Base-by-base conservation (phyloP, 2,329 filamentous ascomycete genomes). In the Venturia aucupariae region DNA sequence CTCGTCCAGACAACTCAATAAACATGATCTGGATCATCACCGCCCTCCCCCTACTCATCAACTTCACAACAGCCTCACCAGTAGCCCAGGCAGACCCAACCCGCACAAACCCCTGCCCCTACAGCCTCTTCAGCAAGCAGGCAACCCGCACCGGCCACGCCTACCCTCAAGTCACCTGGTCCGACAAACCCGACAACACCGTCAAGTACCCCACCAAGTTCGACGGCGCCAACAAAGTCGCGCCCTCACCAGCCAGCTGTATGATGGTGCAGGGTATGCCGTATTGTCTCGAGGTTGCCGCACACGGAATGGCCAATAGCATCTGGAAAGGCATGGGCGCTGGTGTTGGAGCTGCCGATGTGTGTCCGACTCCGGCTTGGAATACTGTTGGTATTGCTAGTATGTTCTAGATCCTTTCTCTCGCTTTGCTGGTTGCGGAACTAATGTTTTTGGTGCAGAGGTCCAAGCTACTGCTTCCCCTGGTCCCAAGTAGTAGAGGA, bases 201-300 rank as follows among this genome's bases (percentile, higher is more conserved):
- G 15, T 35, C 2, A 32, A 22, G 1, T 57, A 57, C 30, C 51
- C 30, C n/a, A 13, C 19, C 51, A 57, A 35, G 27, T 57, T 57
- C 27, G 51, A 32, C 19, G 51, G 27, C 17, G 30, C 6, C 4
- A 19, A 57, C 15, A 2, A 15, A n/a, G 17, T 35, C 4, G 51
- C 51, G 15, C 51, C 27, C 35, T 19, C 27, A 35, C 51, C 51
- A 57, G 51, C 27, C 5, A 57, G 30, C 17, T 57, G 51, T 17
- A 57, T 57, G 51, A 57, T 57, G 27, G 51, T 57, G 6, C 51
- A 57, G 30, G 51, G 51, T 35, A 35, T 35, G 27, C 51, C 51
- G 4, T 57, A 57, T 30, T 57, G 51, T 35, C 51, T 57, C 30
- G 15, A 57, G 27, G 51, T 57, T 27, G 51, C 51, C 5, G 51